These are phyloP conservation scores for Lepiota brunneoincarnata DNA, from an alignment of 768 basidiomycete genomes.

Conservation along the genomic window DNA sequence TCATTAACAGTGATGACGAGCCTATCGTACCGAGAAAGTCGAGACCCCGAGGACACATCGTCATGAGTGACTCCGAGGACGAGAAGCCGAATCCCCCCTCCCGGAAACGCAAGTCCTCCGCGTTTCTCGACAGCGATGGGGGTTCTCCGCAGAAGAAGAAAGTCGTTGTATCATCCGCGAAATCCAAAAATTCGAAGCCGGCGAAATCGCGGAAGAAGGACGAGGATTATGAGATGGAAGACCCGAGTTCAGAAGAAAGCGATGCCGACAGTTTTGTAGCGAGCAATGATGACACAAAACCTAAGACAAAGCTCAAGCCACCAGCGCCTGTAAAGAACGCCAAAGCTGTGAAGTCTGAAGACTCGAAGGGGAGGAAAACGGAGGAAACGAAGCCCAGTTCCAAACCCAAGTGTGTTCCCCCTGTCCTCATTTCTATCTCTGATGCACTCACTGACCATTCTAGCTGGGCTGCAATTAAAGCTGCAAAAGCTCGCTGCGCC, in stretches of 20 bases:
- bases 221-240: conserved; percentile 25
- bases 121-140: conserved; percentile 20
- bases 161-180: conserved; percentile 21
- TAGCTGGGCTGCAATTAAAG: conserved; percentile 48
- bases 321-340: conserved; percentile 5
- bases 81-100: conserved; percentile 16
- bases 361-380: conserved; percentile 22
- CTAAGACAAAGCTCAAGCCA: conserved; percentile 2
- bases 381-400: conserved; percentile 20
- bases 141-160: conserved; percentile 41
- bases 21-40: conserved; percentile 16
- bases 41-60: conserved; percentile 10
- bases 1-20: conserved; percentile 29
- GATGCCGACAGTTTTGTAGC: conserved; percentile 18
- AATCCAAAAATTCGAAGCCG: conserved; percentile 20
- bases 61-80: conserved; percentile 36
- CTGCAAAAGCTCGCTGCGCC: conserved; percentile 64
- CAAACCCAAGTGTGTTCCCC: conserved; percentile 12
- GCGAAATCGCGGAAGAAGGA: conserved; percentile 21
- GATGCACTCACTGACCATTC: background rate
- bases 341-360: background rate
- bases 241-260: conserved; percentile 12
- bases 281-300: conserved; percentile 25
- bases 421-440: background rate
- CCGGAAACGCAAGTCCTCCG: conserved; percentile 5